Evolutionary conservation across 2,329 filamentous ascomycete species (phyloP), one percentile per base, ranked within the genome.

Genomic region (Curvularia lunata): DNA sequence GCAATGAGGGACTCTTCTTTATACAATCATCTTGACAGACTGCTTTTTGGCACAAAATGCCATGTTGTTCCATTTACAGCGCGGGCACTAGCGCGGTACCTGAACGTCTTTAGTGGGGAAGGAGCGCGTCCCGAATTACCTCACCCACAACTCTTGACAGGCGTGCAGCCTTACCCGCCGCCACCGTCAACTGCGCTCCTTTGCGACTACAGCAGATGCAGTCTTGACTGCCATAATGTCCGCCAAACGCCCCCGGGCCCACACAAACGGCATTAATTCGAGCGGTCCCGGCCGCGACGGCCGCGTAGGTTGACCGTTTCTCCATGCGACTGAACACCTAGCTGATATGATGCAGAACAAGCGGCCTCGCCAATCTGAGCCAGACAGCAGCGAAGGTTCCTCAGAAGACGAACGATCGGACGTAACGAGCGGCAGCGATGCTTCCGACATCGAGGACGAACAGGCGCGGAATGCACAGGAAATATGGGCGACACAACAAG

Each of bases 221-320:
- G 52, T 27, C 10, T 73, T 73, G 68, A 71, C 70, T 45, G 66
- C 65, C 21, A 68, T 69, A 54, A 66, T 70, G 58, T 67, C 69
- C 46, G 65, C 68, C 21, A 76, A 76, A 65, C 72, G 74, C n/a
- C 63, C 65, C 45, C 70, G 67, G 41, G 68, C 67, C 25, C 58
- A 68, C 3, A 70, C 67, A 4, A 62, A 65, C 30, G 62, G 62
- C 34, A 23, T 65, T 21, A 62, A 66, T 23, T 25, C 54, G 7
- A 55, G 56, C 32, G 52, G 60, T 30, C 48, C 52, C 18, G 51
- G 54, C 32, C 58, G 54, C 16, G 57, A 60, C 41, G 52, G 53
- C 59, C 65, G 68, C 52, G 71, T 72, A 67, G 18, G 69, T 62
- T 21, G n/a, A 47, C 41, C 25, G 40, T 37, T 25, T 37, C 18